phyloP scores from a whole-genome alignment of 352 stramenopile genomes.

The Phytophthora ohioensis region DNA sequence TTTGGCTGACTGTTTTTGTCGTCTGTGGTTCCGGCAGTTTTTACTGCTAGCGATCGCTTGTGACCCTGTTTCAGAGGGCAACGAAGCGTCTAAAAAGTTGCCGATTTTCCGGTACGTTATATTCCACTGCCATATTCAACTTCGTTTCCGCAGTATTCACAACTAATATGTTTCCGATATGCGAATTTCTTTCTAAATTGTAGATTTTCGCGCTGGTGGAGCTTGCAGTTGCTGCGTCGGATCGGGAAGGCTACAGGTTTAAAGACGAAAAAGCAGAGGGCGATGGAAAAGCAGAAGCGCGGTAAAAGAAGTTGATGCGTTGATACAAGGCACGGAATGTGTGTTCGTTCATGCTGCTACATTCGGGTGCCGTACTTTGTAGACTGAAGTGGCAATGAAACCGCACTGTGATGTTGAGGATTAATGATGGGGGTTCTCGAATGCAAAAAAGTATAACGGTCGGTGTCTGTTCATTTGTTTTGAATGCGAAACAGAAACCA shows the following conservation, averaged over 20 bases:
- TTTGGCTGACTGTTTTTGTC: not conserved
- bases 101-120: slow-evolving; percentile 75
- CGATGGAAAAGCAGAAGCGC: slow-evolving; percentile 41
- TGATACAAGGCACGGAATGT: slow-evolving; percentile 5
- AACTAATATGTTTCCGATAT: not conserved
- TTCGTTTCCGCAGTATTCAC: not conserved
- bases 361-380: slow-evolving; percentile 23
- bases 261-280: slow-evolving; percentile 75
- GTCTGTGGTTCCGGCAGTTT: slow-evolving; percentile 54
- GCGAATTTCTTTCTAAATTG: not conserved
- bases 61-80: slow-evolving; percentile 66
- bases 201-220: slow-evolving; percentile 88
- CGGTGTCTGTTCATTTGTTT: slow-evolving; percentile 22
- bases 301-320: slow-evolving; percentile 30
- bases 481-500: not conserved
- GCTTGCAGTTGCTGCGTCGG: slow-evolving; percentile 79
- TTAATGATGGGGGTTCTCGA: slow-evolving; percentile 5
- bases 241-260: slow-evolving; percentile 82
- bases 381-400: slow-evolving; percentile 36
- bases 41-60: slow-evolving; percentile 84
- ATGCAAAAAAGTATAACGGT: slow-evolving; percentile 28
- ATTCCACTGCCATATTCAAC: not conserved
- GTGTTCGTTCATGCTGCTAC: not conserved
- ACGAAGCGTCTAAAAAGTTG: slow-evolving; percentile 60
- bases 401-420: slow-evolving; percentile 11